These are phyloP conservation scores for Paragyromitra xinjiangensis DNA, from an alignment of 495 filamentous ascomycete genomes.

Conservation along the genomic window DNA sequence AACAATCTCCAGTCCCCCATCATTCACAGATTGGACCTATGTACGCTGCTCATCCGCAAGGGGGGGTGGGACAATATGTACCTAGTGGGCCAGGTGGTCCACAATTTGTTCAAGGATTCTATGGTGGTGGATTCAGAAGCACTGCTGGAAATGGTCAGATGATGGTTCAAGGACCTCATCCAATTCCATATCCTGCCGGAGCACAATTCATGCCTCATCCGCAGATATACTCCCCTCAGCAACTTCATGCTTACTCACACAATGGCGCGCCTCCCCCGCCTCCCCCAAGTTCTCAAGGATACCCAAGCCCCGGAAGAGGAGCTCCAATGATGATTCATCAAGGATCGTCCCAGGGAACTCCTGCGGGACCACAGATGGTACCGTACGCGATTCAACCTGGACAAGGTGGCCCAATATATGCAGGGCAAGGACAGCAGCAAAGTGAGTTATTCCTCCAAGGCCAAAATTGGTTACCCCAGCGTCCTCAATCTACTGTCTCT, in stretches of 20 bases:
- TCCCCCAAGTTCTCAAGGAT: conserved; percentile 67
- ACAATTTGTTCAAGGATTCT: conserved; percentile 58
- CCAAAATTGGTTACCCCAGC: conserved; percentile 54
- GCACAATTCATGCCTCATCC: conserved; percentile 64
- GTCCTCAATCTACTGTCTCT: conserved; percentile 55
- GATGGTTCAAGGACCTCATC: conserved; percentile 74
- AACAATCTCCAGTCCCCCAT: conserved; percentile 66
- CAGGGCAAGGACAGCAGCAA: conserved; percentile 57
- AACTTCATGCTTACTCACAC: conserved; percentile 69
- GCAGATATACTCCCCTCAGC: conserved; percentile 72
- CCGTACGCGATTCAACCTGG: conserved; percentile 57
- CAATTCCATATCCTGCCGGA: conserved; percentile 63
- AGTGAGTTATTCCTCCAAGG: conserved; percentile 57
- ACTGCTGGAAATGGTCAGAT: conserved; percentile 67
- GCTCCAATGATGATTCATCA: conserved; percentile 79
- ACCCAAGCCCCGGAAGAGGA: conserved; percentile 70
- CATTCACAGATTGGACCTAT: conserved; percentile 65
- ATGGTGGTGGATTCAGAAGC: conserved; percentile 64
- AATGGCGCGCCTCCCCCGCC: conserved; percentile 64
- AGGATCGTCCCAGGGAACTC: conserved; percentile 56
- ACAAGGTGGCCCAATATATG: conserved; percentile 56
- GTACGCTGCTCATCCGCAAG: conserved; percentile 65
- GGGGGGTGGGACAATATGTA: conserved; percentile 66
- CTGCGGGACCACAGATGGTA: conserved; percentile 58
- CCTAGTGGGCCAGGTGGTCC: conserved; percentile 64